Evolutionary conservation across 805 yeast genomes (phyloP).

Genomic region (Hanseniaspora nectarophila): DNA sequence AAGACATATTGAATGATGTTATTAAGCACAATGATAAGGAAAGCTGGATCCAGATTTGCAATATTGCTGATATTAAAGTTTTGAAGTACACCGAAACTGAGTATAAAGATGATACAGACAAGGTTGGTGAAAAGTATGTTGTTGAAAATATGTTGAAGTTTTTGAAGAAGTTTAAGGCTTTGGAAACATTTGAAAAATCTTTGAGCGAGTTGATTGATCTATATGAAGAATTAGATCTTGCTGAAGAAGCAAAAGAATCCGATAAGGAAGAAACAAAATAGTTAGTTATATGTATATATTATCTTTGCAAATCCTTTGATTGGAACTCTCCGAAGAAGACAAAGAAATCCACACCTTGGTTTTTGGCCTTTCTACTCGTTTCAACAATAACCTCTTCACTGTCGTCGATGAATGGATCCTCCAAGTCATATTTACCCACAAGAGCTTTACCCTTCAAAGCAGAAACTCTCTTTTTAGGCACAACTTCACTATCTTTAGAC

Average conservation of each 20-base stretch:
- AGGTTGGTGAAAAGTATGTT: conserved; percentile 12
- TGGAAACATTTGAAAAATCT: neutral
- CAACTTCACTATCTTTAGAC: conserved; percentile 23
- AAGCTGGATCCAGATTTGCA: conserved; percentile 1
- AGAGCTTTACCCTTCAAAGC: conserved; percentile 44
- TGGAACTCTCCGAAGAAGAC: conserved; percentile 84
- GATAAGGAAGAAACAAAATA: neutral
- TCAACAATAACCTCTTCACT: conserved; percentile 87
- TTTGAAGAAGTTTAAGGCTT: conserved; percentile 4
- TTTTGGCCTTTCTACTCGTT: conserved; percentile 48
- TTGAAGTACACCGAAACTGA: conserved; percentile 4
- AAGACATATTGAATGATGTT: conserved; percentile 58
- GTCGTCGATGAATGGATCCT: conserved; percentile 95
- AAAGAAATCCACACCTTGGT: conserved; percentile 89
- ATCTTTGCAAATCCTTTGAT: conserved; percentile 34
- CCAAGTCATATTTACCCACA: conserved; percentile 80
- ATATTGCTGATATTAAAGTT: conserved; percentile 7
- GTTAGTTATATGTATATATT: conserved; percentile 17
- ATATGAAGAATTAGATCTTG: conserved; percentile 2
- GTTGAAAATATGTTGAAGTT: conserved; percentile 3
- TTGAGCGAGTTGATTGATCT: neutral
- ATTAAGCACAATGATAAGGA: conserved; percentile 25
- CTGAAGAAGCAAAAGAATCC: neutral
- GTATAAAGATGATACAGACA: neutral
- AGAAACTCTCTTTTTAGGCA: conserved; percentile 27